phyloP scores from a whole-genome alignment of 352 stramenopile genomes.

The Phytophthora ramorum region DNA sequence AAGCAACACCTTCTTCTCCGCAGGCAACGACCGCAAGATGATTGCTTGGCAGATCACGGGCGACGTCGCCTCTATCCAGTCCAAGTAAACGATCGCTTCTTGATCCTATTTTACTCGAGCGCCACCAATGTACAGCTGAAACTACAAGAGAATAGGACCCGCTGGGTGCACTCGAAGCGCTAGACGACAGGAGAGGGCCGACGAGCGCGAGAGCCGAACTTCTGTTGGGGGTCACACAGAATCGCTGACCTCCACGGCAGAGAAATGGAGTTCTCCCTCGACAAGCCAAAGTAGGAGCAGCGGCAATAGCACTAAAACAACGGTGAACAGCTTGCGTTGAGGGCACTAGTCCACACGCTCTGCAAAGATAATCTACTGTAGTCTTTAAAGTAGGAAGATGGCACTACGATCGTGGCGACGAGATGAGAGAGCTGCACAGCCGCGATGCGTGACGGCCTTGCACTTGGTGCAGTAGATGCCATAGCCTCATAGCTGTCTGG shows the following conservation, averaged over 20 bases:
- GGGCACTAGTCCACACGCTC: constrained; percentile 25
- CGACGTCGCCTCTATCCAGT: constrained; percentile 69
- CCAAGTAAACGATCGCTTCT: constrained; percentile 46
- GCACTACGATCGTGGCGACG: constrained; percentile 3
- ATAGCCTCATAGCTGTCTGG: constrained; percentile 24
- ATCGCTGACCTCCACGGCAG: constrained; percentile 1
- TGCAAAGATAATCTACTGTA: constrained; percentile 32
- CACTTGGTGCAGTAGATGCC: constrained; percentile 11
- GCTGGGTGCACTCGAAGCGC: constrained; percentile 13
- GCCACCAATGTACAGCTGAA: constrained; percentile 23
- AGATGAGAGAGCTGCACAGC: background rate
- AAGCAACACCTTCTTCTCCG: constrained; percentile 85
- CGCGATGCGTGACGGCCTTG: constrained; percentile 1
- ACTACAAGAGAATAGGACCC: constrained; percentile 26
- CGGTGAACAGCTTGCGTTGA: constrained; percentile 33
- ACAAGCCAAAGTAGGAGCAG: constrained; percentile 27
- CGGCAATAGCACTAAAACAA: constrained; percentile 30
- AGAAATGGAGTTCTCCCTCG: constrained; percentile 15
- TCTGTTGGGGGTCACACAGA: background rate
- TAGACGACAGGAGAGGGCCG: constrained; percentile 17
- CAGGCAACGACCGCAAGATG: constrained; percentile 83
- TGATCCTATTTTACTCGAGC: constrained; percentile 17
- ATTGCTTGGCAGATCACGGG: constrained; percentile 89
- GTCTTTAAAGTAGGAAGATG: constrained; percentile 32
- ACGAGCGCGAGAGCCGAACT: constrained; percentile 7